A percentile compares a stretch with the other conserved stretches of the same genome.
Conservation (phyloP, 1,284 basidiomycete genomes). For the Irpex sp. region DNA sequence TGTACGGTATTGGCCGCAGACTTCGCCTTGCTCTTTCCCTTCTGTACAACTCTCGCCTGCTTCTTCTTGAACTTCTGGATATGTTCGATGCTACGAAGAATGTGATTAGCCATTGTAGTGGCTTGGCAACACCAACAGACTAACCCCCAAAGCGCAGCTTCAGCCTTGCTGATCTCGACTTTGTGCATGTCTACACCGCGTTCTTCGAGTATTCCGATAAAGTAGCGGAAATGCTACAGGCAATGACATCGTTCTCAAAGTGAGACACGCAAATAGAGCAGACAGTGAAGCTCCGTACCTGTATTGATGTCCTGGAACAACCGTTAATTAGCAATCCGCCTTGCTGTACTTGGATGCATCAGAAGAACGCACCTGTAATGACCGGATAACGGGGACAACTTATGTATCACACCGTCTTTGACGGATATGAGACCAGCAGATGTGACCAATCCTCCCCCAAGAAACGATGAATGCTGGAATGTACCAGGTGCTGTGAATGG, state of each 20-base stretch:
- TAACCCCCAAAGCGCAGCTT: slow-evolving; percentile 53
- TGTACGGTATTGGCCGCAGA: slow-evolving; percentile 2
- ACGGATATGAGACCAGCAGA: slow-evolving; percentile 70
- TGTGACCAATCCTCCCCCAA: slow-evolving; percentile 56
- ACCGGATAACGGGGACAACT: slow-evolving; percentile 63
- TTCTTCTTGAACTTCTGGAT: slow-evolving; percentile 42
- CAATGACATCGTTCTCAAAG: not conserved
- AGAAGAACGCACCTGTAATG: slow-evolving; percentile 49
- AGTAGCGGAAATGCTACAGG: slow-evolving; percentile 60
- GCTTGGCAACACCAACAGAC: slow-evolving; percentile 13
- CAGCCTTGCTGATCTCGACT: slow-evolving; percentile 59
- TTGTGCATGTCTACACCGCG: slow-evolving; percentile 62
- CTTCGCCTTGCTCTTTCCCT: slow-evolving; percentile 26
- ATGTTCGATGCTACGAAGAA: slow-evolving; percentile 41
- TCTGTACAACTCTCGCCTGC: slow-evolving; percentile 25
- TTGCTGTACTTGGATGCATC: not conserved
- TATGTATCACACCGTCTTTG: slow-evolving; percentile 61
- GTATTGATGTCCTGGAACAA: slow-evolving; percentile 43
- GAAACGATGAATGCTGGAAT: slow-evolving; percentile 72
- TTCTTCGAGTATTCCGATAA: slow-evolving; percentile 52
- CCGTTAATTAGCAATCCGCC: not conserved
- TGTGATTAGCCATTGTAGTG: not conserved
- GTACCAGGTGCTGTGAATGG: slow-evolving; percentile 42
- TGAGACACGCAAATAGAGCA: too few relatives aligned
- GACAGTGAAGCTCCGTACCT: slow-evolving; percentile 29